Base-by-base conservation (phyloP, 23 red algal species). In the Chondrus crispus region DNA sequence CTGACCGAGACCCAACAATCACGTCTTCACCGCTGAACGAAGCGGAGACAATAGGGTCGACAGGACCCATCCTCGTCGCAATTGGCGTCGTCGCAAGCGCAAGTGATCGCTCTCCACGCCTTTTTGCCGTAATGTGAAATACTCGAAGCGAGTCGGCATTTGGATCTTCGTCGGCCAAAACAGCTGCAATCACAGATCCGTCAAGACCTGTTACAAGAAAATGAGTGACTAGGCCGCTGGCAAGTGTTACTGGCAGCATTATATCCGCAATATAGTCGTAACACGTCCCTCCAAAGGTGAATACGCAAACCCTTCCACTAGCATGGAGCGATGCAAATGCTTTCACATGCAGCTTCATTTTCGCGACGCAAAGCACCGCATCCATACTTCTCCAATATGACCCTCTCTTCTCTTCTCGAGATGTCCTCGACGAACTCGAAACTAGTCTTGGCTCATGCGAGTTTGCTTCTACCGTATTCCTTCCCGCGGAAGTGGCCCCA, bases 161-260 rank as follows among this genome's bases (percentile, higher is more conserved):
- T 47, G 87, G 87, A 50, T 90, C 72, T 79, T 90, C 87, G 68
- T 90, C 87, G 2, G 48, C 71, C 72, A 90, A 68, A 46, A 90
- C 28, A 63, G 80, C 53, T 47, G 87, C 87, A 19, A 90, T 37
- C 12, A 54, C 53, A 58, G 50, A 80, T 46, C 69, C 87, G 9
- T 55, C 33, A 4, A 69, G 72, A 36, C 87, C 87, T 6, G 87
- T 62, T 6, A 90, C 19, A 18, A 90, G 53, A 80, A 90, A 90
- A 18, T 90, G 87, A 14, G 62, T 55, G 16, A 80, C 87, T 19
- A 54, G 54, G 13, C 45, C 40, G 18, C 20, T 80, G 10, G 72
- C 69, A 69, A 90, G 74, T 36, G 78, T 90, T 8, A 79, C 39
- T 9, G 87, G 87, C 51, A 90, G 20, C 47, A 45, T 46, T 57